Percentiles rank a stretch among this genome's conserved stretches.
These are phyloP conservation scores for Thinopyrum elongatum DNA, from an alignment of 176 grass and related monocot species.

Conservation along the genomic window DNA sequence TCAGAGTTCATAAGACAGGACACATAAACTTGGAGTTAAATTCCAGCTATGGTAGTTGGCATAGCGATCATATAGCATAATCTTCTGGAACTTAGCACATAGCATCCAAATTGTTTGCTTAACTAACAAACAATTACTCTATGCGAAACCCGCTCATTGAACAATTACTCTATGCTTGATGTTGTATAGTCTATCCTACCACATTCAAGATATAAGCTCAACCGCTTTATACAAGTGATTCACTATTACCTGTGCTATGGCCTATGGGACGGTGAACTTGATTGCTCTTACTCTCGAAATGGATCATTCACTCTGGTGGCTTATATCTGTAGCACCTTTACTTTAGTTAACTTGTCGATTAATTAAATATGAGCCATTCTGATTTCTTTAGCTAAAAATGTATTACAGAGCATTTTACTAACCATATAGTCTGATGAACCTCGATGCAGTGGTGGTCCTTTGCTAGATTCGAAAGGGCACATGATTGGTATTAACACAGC, in stretches of 20 bases:
- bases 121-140: no score
- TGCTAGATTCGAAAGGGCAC: constrained; percentile 91
- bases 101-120: not conserved
- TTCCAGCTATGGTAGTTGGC: constrained; percentile 1
- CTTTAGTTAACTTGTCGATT: not conserved
- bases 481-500: constrained; percentile 97
- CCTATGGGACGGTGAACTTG: not conserved
- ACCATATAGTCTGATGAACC: constrained; percentile 25
- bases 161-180: not conserved
- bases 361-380: constrained; percentile 5
- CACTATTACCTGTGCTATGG: not conserved
- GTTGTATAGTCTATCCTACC: not conserved
- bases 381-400: constrained; percentile 3
- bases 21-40: not conserved
- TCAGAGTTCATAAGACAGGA: not conserved
- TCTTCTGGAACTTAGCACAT: not conserved
- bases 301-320: not conserved
- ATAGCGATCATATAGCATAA: not conserved
- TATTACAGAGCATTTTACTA: constrained; percentile 8
- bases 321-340: not conserved
- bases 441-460: constrained; percentile 84
- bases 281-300: not conserved
- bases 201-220: constrained; percentile 4
- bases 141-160: not conserved
- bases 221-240: not conserved